Evolutionary conservation across 169 alveolate species (phyloP).

Genomic region (Babesia caballi): DNA sequence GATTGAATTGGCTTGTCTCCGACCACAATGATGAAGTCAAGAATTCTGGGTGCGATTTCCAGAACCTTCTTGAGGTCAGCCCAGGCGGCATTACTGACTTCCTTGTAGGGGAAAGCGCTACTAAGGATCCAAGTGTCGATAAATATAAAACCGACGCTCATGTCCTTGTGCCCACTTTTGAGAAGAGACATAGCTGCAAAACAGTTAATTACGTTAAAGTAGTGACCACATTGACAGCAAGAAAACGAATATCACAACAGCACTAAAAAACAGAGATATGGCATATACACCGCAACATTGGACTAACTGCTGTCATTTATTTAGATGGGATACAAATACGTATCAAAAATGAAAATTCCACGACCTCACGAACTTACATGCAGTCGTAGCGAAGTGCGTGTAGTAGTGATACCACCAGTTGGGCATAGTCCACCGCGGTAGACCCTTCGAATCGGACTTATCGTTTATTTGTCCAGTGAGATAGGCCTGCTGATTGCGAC

Average conservation of each 20-base stretch:
- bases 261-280: too few species aligned
- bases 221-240: too few species aligned
- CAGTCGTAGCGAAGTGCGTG: slow-evolving; percentile 80
- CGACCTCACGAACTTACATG: slow-evolving; percentile 60
- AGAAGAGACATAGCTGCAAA: slow-evolving; percentile 60
- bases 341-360: background rate
- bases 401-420: slow-evolving; percentile 89
- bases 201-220: background rate
- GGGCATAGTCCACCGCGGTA: slow-evolving; percentile 88
- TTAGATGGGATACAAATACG: too few species aligned
- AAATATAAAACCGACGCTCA: slow-evolving; percentile 83
- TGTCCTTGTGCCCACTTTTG: slow-evolving; percentile 79
- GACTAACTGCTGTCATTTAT: too few species aligned
- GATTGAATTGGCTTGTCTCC: slow-evolving; percentile 88
- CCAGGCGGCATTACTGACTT: slow-evolving; percentile 84
- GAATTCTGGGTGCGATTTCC: slow-evolving; percentile 80
- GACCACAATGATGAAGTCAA: slow-evolving; percentile 84
- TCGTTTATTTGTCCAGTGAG: slow-evolving; percentile 54
- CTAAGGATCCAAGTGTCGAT: slow-evolving; percentile 88
- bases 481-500: slow-evolving; percentile 73
- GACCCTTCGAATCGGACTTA: slow-evolving; percentile 41
- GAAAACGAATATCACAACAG: too few species aligned
- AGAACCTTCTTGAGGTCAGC: slow-evolving; percentile 80
- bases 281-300: too few species aligned
- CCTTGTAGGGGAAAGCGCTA: slow-evolving; percentile 79